Base-by-base conservation (phyloP, 2,329 filamentous ascomycete species). In the Claviceps sp. region DNA sequence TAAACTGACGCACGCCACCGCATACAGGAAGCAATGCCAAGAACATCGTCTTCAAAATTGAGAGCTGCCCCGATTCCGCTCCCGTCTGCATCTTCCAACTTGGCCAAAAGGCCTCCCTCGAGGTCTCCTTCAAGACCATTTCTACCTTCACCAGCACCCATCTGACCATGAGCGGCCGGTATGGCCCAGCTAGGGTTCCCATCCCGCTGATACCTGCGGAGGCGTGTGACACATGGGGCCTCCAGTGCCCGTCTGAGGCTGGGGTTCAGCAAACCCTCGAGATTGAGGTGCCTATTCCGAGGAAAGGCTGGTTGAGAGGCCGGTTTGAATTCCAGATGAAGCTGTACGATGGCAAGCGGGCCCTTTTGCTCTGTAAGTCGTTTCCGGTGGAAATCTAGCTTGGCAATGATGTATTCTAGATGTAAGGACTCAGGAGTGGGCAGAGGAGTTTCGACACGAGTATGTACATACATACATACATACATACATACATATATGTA, bases 161-260 rank as follows among this genome's bases (percentile, higher is more conserved):
- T 30, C 26, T 30, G 26, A 30, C 26, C 8, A 30, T 30, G 26
- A 30, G 26, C 34, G 52, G 46, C 52, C 7, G 5, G 14, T 13
- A 47, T 11, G 52, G 38, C 34, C 9, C 22, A 1, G 3, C 26
- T 14, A 34, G 30, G 9, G 4, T 48, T 36, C 43, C 37, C 22
- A 44, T 53, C 7, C 48, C 44, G 3, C 20, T 53, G 24, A 11
- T 14, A 6, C 44, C 38, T 9, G 2, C 44, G 3, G 52, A 50
- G 8, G 52, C 52, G 13, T 53, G 48, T 24, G 48, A 34, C 5
- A 50, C 38, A 36, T 53, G 52, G 52, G 52, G 52, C 3, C 38
- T 53, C 36, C 34, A 44, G 37, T 53, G 52, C 36, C 52, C 52
- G 3, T 42, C 48, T 22, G 13, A 26, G 5, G n/a, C 44, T 20